Evolutionary conservation across 163 green algal genomes (phyloP).

Genomic region (Coccomyxa subellipsoidea): DNA sequence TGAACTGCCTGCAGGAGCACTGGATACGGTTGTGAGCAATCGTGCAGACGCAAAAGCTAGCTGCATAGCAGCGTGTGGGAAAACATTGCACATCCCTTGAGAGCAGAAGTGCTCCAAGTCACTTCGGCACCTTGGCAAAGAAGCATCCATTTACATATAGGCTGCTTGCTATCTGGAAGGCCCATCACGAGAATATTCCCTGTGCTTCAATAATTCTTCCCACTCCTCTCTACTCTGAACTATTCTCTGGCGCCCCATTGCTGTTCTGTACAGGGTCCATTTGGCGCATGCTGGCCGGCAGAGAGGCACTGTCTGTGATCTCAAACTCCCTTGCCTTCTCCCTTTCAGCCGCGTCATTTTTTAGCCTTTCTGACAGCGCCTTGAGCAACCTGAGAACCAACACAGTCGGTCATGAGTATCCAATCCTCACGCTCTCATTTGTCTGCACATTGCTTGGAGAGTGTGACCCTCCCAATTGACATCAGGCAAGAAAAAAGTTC

Average conservation of each 20-base stretch:
- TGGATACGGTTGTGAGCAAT: too few species aligned
- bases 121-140: too few species aligned
- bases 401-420: neutral
- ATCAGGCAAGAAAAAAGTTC: too few species aligned
- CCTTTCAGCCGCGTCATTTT: slow-evolving; percentile 15
- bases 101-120: too few species aligned
- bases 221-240: neutral
- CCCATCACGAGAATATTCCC: too few species aligned
- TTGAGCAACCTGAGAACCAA: slow-evolving; percentile 29
- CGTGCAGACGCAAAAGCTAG: too few species aligned
- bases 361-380: slow-evolving; percentile 34
- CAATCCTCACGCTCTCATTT: neutral
- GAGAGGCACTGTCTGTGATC: neutral
- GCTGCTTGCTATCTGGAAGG: too few species aligned
- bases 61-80: too few species aligned
- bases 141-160: too few species aligned
- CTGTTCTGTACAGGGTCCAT: neutral
- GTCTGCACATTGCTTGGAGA: too few species aligned
- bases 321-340: slow-evolving; percentile 1
- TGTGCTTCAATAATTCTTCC: neutral
- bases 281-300: neutral
- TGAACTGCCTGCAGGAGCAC: too few species aligned
- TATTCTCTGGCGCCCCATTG: neutral
- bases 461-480: neutral
- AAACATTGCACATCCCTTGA: too few species aligned